Conservation (phyloP, 768 basidiomycete species). For the Termitomyces sp. region DNA sequence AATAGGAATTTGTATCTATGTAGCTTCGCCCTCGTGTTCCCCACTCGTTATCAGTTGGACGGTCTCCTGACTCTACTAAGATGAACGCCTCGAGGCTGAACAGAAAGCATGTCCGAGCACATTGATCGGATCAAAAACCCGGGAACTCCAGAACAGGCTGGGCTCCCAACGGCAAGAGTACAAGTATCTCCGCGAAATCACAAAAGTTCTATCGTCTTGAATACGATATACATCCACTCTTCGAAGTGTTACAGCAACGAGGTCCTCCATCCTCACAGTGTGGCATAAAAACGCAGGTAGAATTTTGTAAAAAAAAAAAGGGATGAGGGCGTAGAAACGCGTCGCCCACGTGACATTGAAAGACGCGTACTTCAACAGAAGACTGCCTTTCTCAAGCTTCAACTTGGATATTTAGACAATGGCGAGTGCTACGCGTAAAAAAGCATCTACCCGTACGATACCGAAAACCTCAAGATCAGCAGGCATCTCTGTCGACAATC, state of each 20-base stretch:
- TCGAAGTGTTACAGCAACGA: too few relatives aligned
- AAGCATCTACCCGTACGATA: not conserved
- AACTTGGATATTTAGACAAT: not conserved
- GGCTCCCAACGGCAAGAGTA: too few relatives aligned
- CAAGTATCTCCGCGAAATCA: too few relatives aligned
- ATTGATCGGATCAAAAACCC: not conserved
- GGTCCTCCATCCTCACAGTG: too few relatives aligned
- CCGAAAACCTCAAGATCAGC: not conserved
- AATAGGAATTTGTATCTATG: constrained; percentile 1
- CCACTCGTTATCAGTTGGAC: constrained; percentile 3
- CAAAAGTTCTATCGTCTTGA: too few relatives aligned
- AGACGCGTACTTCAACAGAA: not conserved
- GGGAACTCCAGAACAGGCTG: too few relatives aligned
- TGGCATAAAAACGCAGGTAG: too few relatives aligned
- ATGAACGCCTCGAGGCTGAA: constrained; percentile 9
- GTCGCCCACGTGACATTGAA: not conserved
- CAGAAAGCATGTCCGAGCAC: too few relatives aligned
- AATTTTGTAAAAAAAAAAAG: too few relatives aligned
- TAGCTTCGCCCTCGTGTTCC: constrained; percentile 8
- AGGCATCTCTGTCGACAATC: constrained; percentile 18
- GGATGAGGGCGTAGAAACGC: not conserved
- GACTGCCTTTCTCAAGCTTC: not conserved
- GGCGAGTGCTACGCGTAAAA: not conserved
- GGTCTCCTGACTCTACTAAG: constrained; percentile 2
- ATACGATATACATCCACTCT: too few relatives aligned